These are phyloP conservation scores for Citrullus amarus DNA, from an alignment of 306 rosid genomes.

Conservation along the genomic window DNA sequence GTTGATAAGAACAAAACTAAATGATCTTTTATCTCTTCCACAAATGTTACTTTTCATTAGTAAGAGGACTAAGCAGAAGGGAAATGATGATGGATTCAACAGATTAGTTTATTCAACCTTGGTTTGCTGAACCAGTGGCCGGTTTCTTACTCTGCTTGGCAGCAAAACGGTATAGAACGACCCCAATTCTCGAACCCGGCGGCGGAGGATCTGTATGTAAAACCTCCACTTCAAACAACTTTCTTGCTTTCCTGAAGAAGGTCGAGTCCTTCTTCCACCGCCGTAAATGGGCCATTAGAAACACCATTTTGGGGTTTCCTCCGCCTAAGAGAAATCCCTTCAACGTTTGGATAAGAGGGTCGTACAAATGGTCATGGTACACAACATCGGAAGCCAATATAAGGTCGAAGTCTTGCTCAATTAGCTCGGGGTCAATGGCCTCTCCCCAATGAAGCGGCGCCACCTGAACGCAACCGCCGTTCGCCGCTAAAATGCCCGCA, in stretches of 20 bases:
- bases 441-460: constrained; percentile 75
- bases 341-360: constrained; percentile 66
- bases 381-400: constrained; percentile 79
- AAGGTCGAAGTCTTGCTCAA: constrained; percentile 57
- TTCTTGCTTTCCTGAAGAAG: constrained; percentile 76
- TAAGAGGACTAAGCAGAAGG: neutral
- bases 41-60: neutral
- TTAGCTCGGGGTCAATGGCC: constrained; percentile 34
- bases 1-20: neutral
- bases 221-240: constrained; percentile 45
- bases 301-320: constrained; percentile 22
- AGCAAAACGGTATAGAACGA: constrained; percentile 49
- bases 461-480: constrained; percentile 42
- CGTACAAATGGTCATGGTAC: constrained; percentile 71
- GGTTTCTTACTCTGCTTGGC: constrained; percentile 12
- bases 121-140: neutral
- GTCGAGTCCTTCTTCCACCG: constrained; percentile 84
- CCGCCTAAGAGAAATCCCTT: constrained; percentile 22
- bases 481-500: constrained; percentile 23
- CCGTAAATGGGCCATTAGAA: constrained; percentile 77
- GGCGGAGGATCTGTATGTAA: constrained; percentile 40
- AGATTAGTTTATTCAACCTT: neutral
- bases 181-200: constrained; percentile 59
- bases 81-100: neutral
- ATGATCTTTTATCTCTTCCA: neutral